Evolutionary conservation across 73 alveolate species (phyloP), one percentile per base, ranked within the genome.

Genomic region (Uronychia setigera): DNA sequence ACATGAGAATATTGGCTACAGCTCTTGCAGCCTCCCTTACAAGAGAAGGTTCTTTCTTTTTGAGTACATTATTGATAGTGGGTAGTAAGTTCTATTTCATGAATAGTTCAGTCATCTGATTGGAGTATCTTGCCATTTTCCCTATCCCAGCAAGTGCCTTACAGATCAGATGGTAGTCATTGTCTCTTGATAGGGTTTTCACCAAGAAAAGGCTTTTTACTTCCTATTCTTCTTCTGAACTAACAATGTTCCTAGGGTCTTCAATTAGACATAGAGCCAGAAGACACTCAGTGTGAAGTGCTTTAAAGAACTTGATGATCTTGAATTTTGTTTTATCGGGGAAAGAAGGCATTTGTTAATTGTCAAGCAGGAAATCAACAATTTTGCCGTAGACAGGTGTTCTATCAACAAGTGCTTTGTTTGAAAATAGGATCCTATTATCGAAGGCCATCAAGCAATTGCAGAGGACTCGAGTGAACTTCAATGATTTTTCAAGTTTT

Each of bases 231-330:
- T 83, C 74, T 27, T 74, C 31, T 33, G 90, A 83, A 26, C 74
- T 77, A 83, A 27, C 74, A 25, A 34, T 30, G 74, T 74, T 28
- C 34, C n/a, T 26, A 13, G 90, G 29, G 74, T 76, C 31, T 74
- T 83, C 90, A 1, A 83, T 83, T 31, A 83, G 33, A 34, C 90
- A 83, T 0, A 83, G 79, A 0, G 84, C 90, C 0, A 83, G 60
- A 9, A 82, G 74, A 34, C 90, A 75, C 35, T 83, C 90, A 31
- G 74, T 83, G 33, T 83, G 32, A 0, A 83, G 59, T 28, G 74
- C 85, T 1, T 28, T 33, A 34, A 33, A 75, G 76, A 83, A 46
- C 67, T 46, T 46, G 5, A 46, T 46, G 19, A 46, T 46, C 19
- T 46, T 46, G 67, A 46, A 46, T 46, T 46, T 46, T 11, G 67